Base-by-base conservation (phyloP, 116 monocot species). In the Zostera marina region DNA sequence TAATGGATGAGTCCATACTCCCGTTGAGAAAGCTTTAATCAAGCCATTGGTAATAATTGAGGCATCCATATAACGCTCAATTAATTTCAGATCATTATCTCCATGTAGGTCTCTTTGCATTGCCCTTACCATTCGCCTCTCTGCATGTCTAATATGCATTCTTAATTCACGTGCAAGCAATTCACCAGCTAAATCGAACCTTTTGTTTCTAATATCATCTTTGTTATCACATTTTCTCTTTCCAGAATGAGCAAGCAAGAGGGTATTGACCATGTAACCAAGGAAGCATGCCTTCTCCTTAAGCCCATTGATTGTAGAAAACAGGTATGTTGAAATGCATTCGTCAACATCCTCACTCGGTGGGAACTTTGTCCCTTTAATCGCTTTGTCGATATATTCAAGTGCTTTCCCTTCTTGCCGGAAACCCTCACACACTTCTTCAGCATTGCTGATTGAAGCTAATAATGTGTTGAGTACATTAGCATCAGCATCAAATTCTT, bases 181-280 rank as follows among this genome's bases (percentile, higher is more conserved):
- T 56, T 94, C 88, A 64, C 88, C 84, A 44, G 79, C 80, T 56
- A 84, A 64, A 16, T 76, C 79, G 58, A 94, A 59, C 68, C 93
- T 87, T 70, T 94, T 94, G 71, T 94, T 94, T 59, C 93, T 81
- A 62, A 94, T 84, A 72, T 88, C 88, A 67, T 94, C 79, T 60
- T 73, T 81, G 52, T 87, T 88, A 59, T 94, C 88, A 46, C 76
- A 73, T 59, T 85, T 88, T 47, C 88, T 20, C 60, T 88, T 88
- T 20, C 94, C 94, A 64, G 56, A 73, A 59, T 42, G 80, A 1
- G 82, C 60, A 16, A 88, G 61, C 32, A 94, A 64, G 13, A 94
- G 66, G 42, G 78, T 77, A 66, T 84, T 94, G 11, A 84, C 81
- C 81, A 88, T 94, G 69, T 94, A 81, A 10, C 84, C 84, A 7